These are phyloP conservation scores for Quercus berberidifolia DNA, from an alignment of 306 rosid species.

Conservation along the genomic window DNA sequence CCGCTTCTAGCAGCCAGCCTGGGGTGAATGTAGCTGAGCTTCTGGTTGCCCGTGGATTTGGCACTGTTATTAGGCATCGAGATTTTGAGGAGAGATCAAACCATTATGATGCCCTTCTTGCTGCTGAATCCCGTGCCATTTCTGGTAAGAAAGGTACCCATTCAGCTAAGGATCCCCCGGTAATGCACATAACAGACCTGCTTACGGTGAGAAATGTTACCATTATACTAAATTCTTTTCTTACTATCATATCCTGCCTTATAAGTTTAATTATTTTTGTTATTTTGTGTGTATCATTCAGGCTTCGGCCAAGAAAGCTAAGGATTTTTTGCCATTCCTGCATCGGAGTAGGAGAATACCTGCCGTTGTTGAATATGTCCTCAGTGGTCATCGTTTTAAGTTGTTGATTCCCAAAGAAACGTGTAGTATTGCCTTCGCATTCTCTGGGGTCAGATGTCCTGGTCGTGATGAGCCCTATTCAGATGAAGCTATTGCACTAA, in stretches of 20 bases:
- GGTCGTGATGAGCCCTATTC: conserved; percentile 95
- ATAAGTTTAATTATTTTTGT: not conserved
- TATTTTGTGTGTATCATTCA: conserved; percentile 27
- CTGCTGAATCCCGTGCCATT: conserved; percentile 85
- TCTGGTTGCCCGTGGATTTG: conserved; percentile 83
- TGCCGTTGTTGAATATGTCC: conserved; percentile 94
- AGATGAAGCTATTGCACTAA: conserved; percentile 89
- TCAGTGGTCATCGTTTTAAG: conserved; percentile 99
- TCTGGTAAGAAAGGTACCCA: conserved; percentile 81
- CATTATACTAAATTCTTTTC: conserved; percentile 4
- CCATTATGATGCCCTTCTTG: conserved; percentile 89
- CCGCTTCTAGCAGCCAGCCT: conserved; percentile 45
- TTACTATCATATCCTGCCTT: not conserved
- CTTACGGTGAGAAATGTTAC: conserved; percentile 47
- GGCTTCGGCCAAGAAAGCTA: conserved; percentile 88
- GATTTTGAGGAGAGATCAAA: conserved; percentile 98
- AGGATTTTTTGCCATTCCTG: conserved; percentile 87
- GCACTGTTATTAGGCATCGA: conserved; percentile 88
- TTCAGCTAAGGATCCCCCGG: conserved; percentile 96
- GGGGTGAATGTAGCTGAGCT: conserved; percentile 78
- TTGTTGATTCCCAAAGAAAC: conserved; percentile 96
- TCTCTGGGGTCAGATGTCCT: conserved; percentile 96
- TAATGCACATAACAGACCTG: conserved; percentile 94
- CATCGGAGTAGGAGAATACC: conserved; percentile 84
- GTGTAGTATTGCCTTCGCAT: conserved; percentile 89